A percentile compares a stretch with the other conserved stretches of the same genome.
These are phyloP conservation scores for Nannizzia gypsea DNA, from an alignment of 2,329 filamentous ascomycete genomes.

Conservation along the genomic window DNA sequence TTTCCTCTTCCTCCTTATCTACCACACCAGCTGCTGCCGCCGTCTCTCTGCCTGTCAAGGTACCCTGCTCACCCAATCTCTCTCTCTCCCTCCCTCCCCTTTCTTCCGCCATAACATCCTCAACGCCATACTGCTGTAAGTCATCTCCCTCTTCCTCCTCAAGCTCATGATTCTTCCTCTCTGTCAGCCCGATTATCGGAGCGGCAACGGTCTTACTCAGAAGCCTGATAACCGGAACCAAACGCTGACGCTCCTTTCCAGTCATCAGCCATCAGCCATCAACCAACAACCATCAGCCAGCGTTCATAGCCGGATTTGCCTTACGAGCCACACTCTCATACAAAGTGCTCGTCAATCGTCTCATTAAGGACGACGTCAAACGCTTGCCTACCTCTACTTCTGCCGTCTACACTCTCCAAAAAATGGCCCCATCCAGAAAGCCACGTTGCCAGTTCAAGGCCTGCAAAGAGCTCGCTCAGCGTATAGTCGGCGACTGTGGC, in stretches of 20 bases:
- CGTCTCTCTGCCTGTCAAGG: neutral
- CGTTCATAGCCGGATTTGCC: neutral
- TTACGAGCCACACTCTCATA: neutral
- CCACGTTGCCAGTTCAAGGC: conserved; percentile 76
- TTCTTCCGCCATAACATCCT: neutral
- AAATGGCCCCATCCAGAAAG: conserved; percentile 38
- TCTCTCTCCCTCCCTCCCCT: neutral
- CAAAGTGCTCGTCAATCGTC: no score
- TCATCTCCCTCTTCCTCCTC: neutral
- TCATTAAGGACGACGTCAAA: neutral
- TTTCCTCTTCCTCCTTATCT: neutral
- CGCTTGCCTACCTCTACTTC: neutral
- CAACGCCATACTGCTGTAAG: neutral
- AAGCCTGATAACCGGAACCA: neutral
- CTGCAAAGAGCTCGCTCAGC: conserved; percentile 76
- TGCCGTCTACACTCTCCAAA: neutral
- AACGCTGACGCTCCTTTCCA: neutral
- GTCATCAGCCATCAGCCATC: neutral
- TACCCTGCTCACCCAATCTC: neutral
- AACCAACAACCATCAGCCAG: no score
- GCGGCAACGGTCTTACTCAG: neutral
- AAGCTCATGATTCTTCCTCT: neutral
- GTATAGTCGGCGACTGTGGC: conserved; percentile 89
- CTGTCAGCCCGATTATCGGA: neutral
- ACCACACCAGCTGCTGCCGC: neutral